Conservation (phyloP, 148 eudicot genomes). For the Rhododendron molle region DNA sequence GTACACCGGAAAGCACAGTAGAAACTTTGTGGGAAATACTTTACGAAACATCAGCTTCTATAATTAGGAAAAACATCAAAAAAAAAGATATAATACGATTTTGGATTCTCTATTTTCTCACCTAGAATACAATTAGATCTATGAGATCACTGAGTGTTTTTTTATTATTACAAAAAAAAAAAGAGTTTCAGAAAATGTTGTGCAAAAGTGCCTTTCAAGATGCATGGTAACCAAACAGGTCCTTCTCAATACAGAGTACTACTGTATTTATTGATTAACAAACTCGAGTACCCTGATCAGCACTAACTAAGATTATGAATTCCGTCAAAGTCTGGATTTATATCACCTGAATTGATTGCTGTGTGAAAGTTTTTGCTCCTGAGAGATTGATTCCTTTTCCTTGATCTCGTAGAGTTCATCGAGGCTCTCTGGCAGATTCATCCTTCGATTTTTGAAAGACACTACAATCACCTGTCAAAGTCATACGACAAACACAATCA, state of each 20-base stretch:
- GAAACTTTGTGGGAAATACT: not conserved
- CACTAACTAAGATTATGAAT: not conserved
- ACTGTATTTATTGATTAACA: too few species aligned
- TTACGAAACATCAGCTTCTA: not conserved
- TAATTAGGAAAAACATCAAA: not conserved
- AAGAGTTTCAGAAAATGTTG: too few species aligned
- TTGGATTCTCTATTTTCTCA: too few species aligned
- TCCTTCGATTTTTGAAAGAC: conserved; percentile 37
- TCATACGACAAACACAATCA: not conserved
- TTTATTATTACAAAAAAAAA: too few species aligned
- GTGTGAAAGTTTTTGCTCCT: conserved; percentile 23
- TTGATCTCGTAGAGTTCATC: conserved; percentile 35
- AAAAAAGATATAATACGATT: not conserved
- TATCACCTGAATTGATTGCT: conserved; percentile 38
- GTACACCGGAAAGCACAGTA: not conserved
- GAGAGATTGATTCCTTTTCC: conserved; percentile 20
- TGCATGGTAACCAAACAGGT: not conserved
- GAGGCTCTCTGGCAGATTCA: conserved; percentile 25
- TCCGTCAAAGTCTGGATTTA: not conserved
- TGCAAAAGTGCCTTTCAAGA: not conserved
- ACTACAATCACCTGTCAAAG: conserved; percentile 36
- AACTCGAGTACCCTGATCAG: too few species aligned
- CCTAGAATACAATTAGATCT: not conserved
- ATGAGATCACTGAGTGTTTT: not conserved
- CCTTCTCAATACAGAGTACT: too few species aligned